A percentile compares a stretch with the other conserved stretches of the same genome.
Conservation (phyloP, 768 basidiomycete species). For the Tubosaeta brunneosetosa region DNA sequence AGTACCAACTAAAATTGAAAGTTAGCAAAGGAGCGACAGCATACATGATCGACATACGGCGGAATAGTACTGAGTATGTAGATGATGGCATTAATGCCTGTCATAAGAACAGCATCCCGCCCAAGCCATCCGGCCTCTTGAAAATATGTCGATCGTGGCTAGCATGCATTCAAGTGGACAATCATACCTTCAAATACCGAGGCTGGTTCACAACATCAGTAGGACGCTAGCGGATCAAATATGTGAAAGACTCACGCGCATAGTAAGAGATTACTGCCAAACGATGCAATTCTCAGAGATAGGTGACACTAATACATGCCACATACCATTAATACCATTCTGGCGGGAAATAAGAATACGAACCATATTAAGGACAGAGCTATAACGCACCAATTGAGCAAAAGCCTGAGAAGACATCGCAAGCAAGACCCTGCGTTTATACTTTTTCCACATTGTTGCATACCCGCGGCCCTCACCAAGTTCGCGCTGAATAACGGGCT, state of each 20-base stretch:
- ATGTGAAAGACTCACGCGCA: constrained; percentile 58
- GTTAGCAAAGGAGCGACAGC: constrained; percentile 6
- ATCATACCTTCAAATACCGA: constrained; percentile 83
- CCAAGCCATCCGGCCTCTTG: constrained; percentile 94
- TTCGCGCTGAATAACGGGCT: constrained; percentile 50
- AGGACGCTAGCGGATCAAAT: neutral
- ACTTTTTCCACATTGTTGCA: constrained; percentile 77
- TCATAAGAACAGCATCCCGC: constrained; percentile 91
- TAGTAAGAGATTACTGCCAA: constrained; percentile 87
- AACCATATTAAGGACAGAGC: neutral
- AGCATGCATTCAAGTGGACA: neutral
- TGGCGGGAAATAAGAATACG: constrained; percentile 26
- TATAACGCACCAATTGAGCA: constrained; percentile 75
- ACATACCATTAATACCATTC: constrained; percentile 91
- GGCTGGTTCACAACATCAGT: constrained; percentile 40
- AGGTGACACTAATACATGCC: constrained; percentile 1
- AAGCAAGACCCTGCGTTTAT: constrained; percentile 81
- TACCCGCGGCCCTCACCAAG: constrained; percentile 76
- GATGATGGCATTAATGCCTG: constrained; percentile 85
- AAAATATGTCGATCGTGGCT: constrained; percentile 8
- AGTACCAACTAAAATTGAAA: constrained; percentile 66
- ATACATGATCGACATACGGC: constrained; percentile 50
- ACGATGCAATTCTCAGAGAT: constrained; percentile 5
- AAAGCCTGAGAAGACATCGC: constrained; percentile 96
- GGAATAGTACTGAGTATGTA: constrained; percentile 78